These are phyloP conservation scores for Thermoascus crustaceus DNA, from an alignment of 2,329 filamentous ascomycete genomes.

Conservation along the genomic window DNA sequence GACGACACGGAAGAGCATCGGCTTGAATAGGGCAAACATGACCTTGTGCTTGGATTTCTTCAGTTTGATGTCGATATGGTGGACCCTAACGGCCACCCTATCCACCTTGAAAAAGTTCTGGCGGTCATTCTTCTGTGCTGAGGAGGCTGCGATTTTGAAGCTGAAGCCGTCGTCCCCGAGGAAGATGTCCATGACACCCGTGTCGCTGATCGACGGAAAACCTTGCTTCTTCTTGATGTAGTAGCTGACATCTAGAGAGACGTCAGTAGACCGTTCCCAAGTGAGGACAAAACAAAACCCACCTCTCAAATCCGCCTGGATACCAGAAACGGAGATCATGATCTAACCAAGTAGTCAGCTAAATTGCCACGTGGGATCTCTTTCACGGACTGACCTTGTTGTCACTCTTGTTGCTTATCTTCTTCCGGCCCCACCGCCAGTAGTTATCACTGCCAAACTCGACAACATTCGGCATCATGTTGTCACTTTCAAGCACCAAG, in stretches of 20 bases:
- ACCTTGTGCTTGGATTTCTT: conserved; percentile 93
- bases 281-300: conserved; percentile 4
- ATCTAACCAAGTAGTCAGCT: conserved; percentile 27
- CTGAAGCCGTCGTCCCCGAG: conserved; percentile 80
- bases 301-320: conserved; percentile 78
- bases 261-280: neutral
- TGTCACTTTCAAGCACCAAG: conserved; percentile 89
- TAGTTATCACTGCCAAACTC: conserved; percentile 90
- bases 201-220: conserved; percentile 80
- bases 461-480: conserved; percentile 85
- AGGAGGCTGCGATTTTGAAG: conserved; percentile 85
- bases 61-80: conserved; percentile 73
- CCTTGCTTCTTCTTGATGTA: conserved; percentile 93
- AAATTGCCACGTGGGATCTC: neutral
- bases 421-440: conserved; percentile 90
- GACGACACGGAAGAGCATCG: conserved; percentile 73
- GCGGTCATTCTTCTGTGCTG: conserved; percentile 63
- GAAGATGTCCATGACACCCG: conserved; percentile 79
- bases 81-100: no score
- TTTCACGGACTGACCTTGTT: conserved; percentile 50
- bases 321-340: conserved; percentile 76
- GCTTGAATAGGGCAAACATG: conserved; percentile 79
- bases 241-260: conserved; percentile 66
- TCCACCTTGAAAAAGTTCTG: conserved; percentile 93
- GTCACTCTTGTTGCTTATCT: conserved; percentile 68